Evolutionary conservation across 202 grass and related monocot genomes (phyloP), one percentile per base, ranked within the genome.

Genomic region (Saccharum hybrid): DNA sequence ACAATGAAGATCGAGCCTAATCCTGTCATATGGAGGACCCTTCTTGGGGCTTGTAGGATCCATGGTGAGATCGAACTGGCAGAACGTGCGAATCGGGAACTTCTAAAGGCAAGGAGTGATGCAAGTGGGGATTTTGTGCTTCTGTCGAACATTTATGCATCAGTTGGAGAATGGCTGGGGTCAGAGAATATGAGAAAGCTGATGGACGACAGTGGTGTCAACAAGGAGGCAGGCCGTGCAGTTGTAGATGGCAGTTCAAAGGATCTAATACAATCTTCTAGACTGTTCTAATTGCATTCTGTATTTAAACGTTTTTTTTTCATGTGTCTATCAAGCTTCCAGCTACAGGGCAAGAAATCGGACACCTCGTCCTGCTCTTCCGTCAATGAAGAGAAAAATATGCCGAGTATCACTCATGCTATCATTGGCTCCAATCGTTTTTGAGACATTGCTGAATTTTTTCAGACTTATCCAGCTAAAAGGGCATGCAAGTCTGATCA

Each of bases 121-220:
- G 88, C 82, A 63, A 98, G 95, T 66, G 92, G 95, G 51, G 83
- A 94, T 52, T 98, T 88, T 90, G 92, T 94, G 39, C 85, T 98
- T 76, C 85, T 98, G 1, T 98, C 92, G 0, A 98, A 93, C 57
- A 93, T 94, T 66, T 94, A 98, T 88, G 88, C 92, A 80, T 94
- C 90, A 22, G 83, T 85, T 65, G 92, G 92, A 49, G 92, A 94
- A 78, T 97, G 95, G 95, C 5, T 67, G 11, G 84, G 87, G 10
- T 92, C 82, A 2, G 87, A 88, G 87, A 90, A 90, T 37, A 84
- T 91, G 90, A 93, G 95, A 81, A 93, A 90, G 33, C 80, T 94
- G 73, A 98, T 98, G 95, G 92, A 94, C 72, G 83, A 90, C 60
- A 91, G 83, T 83, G 88, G 92, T 81, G 85, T 94, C 64, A 80